Base-by-base conservation (phyloP, 768 basidiomycete genomes). In the Leccinum subtestaceum region DNA sequence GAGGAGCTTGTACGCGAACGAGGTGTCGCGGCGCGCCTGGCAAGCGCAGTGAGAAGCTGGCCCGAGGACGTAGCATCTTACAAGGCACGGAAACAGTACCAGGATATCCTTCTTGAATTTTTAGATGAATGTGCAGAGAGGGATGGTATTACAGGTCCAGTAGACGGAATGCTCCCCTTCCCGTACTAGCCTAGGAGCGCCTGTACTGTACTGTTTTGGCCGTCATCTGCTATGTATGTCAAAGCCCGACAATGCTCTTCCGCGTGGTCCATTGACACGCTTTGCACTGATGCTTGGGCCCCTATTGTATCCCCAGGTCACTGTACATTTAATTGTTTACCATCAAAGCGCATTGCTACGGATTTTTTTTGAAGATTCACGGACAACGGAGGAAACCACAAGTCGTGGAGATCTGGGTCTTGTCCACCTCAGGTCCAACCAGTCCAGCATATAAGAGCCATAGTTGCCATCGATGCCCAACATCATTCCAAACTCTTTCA, bases 21-120 rank as follows among this genome's bases (percentile, higher is more conserved):
- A 12, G 87, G 85, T 2, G 81, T 88, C 3, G 80, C 87, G 0
- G 84, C 80, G 53, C 75, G 89, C 49, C 72, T 91, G 65, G 87
- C 84, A 29, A 83, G 81, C 55, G 86, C 87, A 3, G 74, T 91
- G 48, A 74, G 82, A 62, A 84, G 83, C 63, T 91, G 88, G 88
- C 81, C 85, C 1, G 78, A 77, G n/a, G 86, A 87, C 56, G 82
- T 90, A 21, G 79, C 70, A 5, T 11, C 52, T 15, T 63, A 72
- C 60, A 73, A 70, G 53, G 71, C 70, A 47, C 66, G 64, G 19
- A 53, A 47, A 5, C 59, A 63, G 55, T 72, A 61, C 53, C 55
- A 27, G 27, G 70, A 72, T 8, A 50, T 72, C 7, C 59, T 72
- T 43, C 62, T 72, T 13, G 38, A 38, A 9, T 73, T 60, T 61